Conservation (phyloP, 208 protist genomes). For the Acanthamoeba castellanii region DNA sequence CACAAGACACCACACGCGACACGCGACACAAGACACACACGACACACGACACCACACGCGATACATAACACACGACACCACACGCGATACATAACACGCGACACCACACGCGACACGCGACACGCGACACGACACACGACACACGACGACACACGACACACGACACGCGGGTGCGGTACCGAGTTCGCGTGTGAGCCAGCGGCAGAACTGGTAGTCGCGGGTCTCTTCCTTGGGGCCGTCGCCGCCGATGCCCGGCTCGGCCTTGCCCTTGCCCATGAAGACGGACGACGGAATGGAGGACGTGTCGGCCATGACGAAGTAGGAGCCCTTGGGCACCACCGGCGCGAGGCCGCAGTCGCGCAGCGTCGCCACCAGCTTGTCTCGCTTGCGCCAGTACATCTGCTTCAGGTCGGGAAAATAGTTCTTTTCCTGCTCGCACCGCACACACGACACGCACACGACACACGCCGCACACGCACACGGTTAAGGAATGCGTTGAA, state of each 20-base stretch:
- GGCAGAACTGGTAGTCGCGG: conserved; percentile 92
- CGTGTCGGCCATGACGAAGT: conserved; percentile 94
- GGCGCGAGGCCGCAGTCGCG: conserved; percentile 84
- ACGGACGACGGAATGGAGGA: conserved; percentile 86
- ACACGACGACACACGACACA: neutral
- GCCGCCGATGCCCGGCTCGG: conserved; percentile 38
- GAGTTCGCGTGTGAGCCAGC: conserved; percentile 91
- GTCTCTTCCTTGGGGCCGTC: conserved; percentile 55
- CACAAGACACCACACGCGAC: neutral
- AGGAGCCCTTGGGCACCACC: conserved; percentile 89
- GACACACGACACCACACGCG: neutral
- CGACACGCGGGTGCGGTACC: neutral
- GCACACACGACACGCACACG: conserved; percentile 66
- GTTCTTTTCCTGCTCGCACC: conserved; percentile 72
- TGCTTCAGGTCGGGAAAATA: conserved; percentile 87
- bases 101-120: no score
- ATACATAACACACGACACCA: no score
- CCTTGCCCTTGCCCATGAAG: conserved; percentile 76
- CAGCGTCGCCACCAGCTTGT: conserved; percentile 75
- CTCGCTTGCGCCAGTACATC: conserved; percentile 80
- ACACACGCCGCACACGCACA: neutral
- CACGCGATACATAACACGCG: no score
- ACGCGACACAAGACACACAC: neutral
- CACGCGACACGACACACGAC: neutral
- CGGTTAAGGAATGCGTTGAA: neutral